A percentile compares a stretch with the other conserved stretches of the same genome.
phyloP scores from a whole-genome alignment of 176 grass and related monocot genomes.

The Alloteropsis semialata region DNA sequence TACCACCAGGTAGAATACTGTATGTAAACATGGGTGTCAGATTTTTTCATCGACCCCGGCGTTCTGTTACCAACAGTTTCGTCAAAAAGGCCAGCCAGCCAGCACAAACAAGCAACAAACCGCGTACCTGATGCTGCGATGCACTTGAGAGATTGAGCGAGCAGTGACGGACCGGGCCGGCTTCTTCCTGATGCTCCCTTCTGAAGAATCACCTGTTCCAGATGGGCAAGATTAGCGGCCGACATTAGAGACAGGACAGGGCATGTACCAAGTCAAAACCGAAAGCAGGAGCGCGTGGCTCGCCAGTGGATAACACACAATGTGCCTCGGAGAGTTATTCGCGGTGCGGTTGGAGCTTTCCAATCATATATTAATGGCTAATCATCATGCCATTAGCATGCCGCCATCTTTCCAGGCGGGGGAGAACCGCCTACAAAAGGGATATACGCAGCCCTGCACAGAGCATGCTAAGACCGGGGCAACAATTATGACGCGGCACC shows the following conservation, averaged over 20 bases:
- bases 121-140: not conserved
- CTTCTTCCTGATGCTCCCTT: not conserved
- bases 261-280: not conserved
- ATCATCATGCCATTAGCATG: conserved; percentile 30
- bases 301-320: not conserved
- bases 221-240: not conserved
- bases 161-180: too few relatives aligned
- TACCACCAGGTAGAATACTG: not conserved
- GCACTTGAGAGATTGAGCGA: too few relatives aligned
- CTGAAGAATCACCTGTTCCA: conserved; percentile 22
- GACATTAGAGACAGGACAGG: not conserved
- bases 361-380: conserved; percentile 51
- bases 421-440: conserved; percentile 28
- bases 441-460: conserved; percentile 27
- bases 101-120: not conserved
- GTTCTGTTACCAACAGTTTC: not conserved
- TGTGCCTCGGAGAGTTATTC: not conserved
- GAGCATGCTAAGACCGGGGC: conserved; percentile 31
- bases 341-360: conserved; percentile 25
- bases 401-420: conserved; percentile 30
- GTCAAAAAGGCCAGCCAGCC: not conserved
- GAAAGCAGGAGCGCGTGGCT: not conserved
- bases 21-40: not conserved
- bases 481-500: conserved; percentile 35
- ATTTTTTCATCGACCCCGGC: not conserved